phyloP scores from a whole-genome alignment of 441 rosid genomes.

The Brassica balearica region DNA sequence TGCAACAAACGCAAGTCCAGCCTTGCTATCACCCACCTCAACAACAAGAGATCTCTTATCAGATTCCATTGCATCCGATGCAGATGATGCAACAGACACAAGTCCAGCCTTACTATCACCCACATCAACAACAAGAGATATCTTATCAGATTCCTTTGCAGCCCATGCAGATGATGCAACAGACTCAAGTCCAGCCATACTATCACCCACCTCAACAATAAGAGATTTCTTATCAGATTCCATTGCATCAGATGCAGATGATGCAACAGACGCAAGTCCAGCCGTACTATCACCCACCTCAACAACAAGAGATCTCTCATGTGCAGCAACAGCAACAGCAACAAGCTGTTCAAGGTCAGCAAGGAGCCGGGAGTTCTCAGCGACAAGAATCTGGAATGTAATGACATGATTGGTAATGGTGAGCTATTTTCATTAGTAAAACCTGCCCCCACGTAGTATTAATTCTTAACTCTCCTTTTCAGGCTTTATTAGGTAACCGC shows the following conservation, averaged over 20 bases:
- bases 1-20: constrained; percentile 71
- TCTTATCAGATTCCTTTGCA: constrained; percentile 66
- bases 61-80: too few species aligned
- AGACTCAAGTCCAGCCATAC: constrained; percentile 65
- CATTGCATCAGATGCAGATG: constrained; percentile 67
- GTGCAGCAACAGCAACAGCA: constrained; percentile 68
- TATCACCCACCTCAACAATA: constrained; percentile 62
- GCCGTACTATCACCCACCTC: constrained; percentile 66
- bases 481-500: constrained; percentile 86
- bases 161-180: constrained; percentile 73
- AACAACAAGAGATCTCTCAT: constrained; percentile 71
- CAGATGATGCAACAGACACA: too few species aligned
- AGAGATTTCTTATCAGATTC: constrained; percentile 68
- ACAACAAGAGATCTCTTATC: constrained; percentile 55
- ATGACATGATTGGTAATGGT: constrained; percentile 42
- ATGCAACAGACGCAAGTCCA: constrained; percentile 72
- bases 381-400: constrained; percentile 83
- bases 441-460: too few species aligned
- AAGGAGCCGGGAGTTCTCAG: constrained; percentile 60
- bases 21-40: constrained; percentile 67
- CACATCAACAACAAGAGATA: too few species aligned
- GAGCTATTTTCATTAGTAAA: too few species aligned
- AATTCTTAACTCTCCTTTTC: constrained; percentile 38
- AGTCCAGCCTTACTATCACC: too few species aligned
- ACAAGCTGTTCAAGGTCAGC: constrained; percentile 71